These are phyloP conservation scores for Calycina marina DNA, from an alignment of 2,329 filamentous ascomycete genomes.

Conservation along the genomic window DNA sequence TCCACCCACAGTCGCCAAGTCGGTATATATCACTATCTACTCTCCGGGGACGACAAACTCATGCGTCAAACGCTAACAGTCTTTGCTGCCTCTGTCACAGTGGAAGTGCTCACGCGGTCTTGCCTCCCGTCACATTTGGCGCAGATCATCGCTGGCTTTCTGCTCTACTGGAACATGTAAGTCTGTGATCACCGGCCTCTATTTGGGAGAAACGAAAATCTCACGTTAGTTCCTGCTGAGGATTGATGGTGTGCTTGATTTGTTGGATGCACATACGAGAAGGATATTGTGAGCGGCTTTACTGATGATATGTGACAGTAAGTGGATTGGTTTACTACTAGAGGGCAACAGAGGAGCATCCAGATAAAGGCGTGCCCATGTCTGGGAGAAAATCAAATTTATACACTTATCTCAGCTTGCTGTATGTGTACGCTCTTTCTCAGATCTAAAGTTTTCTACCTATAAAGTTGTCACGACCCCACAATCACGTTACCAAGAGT, in stretches of 20 bases:
- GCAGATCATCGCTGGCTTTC: constrained; percentile 26
- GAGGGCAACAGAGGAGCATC: constrained; percentile 16
- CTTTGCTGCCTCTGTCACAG: constrained; percentile 7
- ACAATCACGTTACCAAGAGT: too few relatives aligned
- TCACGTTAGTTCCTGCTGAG: constrained; percentile 20
- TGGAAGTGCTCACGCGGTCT: constrained; percentile 23
- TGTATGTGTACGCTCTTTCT: too few relatives aligned
- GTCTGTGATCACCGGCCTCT: constrained; percentile 25
- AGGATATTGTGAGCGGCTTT: constrained; percentile 19
- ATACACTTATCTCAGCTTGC: constrained; percentile 27
- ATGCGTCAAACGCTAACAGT: constrained; percentile 16
- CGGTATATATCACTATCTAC: constrained; percentile 16
- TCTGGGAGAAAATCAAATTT: constrained; percentile 24
- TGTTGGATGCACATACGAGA: constrained; percentile 18
- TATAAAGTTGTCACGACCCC: too few relatives aligned
- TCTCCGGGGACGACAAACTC: constrained; percentile 17
- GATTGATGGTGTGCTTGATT: constrained; percentile 24
- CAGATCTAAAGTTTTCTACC: too few relatives aligned
- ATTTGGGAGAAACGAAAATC: constrained; percentile 23
- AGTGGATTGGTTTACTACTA: constrained; percentile 23
- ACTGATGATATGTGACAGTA: constrained; percentile 23
- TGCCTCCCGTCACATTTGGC: constrained; percentile 24
- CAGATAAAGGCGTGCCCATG: constrained; percentile 26
- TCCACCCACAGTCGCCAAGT: constrained; percentile 15
- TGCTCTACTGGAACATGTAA: constrained; percentile 25